Evolutionary conservation across 495 filamentous ascomycete genomes (phyloP).

Genomic region (Oidiodendron maius): DNA sequence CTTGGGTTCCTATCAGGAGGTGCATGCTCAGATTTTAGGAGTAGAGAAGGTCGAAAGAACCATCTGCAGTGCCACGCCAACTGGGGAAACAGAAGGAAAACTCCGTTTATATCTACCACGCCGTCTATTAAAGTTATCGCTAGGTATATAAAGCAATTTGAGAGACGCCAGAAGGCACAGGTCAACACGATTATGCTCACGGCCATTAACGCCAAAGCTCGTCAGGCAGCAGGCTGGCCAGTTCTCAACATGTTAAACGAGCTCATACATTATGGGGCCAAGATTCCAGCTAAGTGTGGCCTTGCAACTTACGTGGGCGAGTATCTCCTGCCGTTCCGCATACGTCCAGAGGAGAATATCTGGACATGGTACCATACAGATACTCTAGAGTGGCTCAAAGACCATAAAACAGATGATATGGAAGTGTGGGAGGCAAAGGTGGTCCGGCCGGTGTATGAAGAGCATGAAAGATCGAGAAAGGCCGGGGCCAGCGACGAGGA

Average conservation of each 20-base stretch:
- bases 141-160: not conserved
- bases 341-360: conserved; percentile 4
- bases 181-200: not conserved
- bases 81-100: not conserved
- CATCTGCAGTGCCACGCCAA: not conserved
- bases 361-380: conserved; percentile 7
- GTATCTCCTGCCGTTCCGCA: conserved; percentile 3
- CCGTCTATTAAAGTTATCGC: not conserved
- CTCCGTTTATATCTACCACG: not conserved
- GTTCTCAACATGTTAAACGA: conserved; percentile 4
- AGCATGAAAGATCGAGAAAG: no score
- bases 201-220: conserved; percentile 6
- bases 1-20: no score
- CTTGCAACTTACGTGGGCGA: conserved; percentile 2
- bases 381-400: conserved; percentile 1
- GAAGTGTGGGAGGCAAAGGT: no score
- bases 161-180: not conserved
- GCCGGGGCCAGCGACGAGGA: no score
- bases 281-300: not conserved
- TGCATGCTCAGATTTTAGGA: no score
- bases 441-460: no score
- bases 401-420: not conserved
- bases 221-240: conserved; percentile 3
- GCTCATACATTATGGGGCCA: not conserved
- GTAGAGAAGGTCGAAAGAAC: no score